Base-by-base conservation (phyloP, 2,329 filamentous ascomycete species). In the Trichoderma sp. region DNA sequence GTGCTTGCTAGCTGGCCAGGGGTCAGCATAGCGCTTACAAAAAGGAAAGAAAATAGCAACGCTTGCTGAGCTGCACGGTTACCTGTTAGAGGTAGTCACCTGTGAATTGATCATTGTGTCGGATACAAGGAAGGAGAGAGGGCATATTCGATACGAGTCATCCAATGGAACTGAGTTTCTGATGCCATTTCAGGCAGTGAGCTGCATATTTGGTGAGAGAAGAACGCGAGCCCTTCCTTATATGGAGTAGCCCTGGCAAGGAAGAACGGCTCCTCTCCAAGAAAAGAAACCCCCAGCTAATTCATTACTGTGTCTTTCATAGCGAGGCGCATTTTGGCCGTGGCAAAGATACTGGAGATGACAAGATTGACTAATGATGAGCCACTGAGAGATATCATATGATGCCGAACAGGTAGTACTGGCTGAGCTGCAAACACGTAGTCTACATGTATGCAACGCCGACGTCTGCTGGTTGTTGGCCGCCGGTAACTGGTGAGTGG, bases 11-110 rank as follows among this genome's bases (percentile, higher is more conserved):
- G 49, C 64, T 28, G 26, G 37, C 28, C 54, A 66, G 64, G 63
- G 64, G 54, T n/a, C 52, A 28, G 21, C 2, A 66, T 66, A 66
- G 64, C 64, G 64, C 64, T 66, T 55, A 59, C 54, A 56, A 49
- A 30, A 34, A 34, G 43, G 26, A 46, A 26, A 56, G 21, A 66
- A 18, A 24, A 14, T 18, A 16, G 46, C n/a, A 49, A 18, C n/a
- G 49, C 32, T 26, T 51, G 28, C 26, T 51, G 28, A 59, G 13
- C 18, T 21, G 39, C 30, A 34, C n/a, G 39, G 63, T 34, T 54
- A 51, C 39, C n/a, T 34, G 49, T 24, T 37, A 43, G 39, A 43
- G 7, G 18, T n/a, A 43, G 39, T 34, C 43, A 28, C 30, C 14
- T 34, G 60, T 32, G 39, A 28, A 54, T 26, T 18, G 28, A 26